Evolutionary conservation across 176 grass and related monocot species (phyloP), one percentile per base, ranked within the genome.

Genomic region (Musa schizocarpa): DNA sequence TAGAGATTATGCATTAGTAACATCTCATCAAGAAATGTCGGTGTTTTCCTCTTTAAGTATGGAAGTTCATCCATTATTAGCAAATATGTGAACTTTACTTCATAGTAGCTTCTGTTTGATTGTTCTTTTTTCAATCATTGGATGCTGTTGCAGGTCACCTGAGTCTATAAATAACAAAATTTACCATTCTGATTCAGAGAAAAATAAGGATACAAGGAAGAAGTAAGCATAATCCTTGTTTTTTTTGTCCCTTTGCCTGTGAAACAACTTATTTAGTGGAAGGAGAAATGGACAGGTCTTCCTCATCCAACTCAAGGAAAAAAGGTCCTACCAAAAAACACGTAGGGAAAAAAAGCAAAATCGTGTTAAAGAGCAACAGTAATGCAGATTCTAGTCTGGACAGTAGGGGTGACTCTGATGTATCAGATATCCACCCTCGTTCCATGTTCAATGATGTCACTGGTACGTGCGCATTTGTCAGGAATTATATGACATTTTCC

Each of bases 231-330:
- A 63, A 63, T 76, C 23, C 34, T 43, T 43, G 34, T 43, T 43
- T 34, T 70, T 43, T 61, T 74, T 76, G 7, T 43, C 8, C 50
- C 25, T 34, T 7, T 63, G 17, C 20, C 67, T 8, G 17, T 52
- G 77, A 71, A 71, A 13, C 70, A 67, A 20, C 73, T 78, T 17
- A 71, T 89, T 64, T 83, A n/a, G 59, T n/a, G 51, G 26, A 53
- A 75, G 53, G 23, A 83, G 78, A 66, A 84, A 23, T 74, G 78
- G 68, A 12, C 73, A 99, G 96, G 76, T 76, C 91, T 51, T 88
- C 81, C 50, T 86, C 70, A 48, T 86, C 71, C 53, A 77, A 52
- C 14, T 9, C 48, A 74, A 91, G 75, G 87, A 82, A 76, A 89
- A 95, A 82, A 73, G 52, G 62, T 75, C 21, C 52, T 71, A 43